Evolutionary conservation across 306 rosid genomes (phyloP).

Genomic region (Glycine tomentella): DNA sequence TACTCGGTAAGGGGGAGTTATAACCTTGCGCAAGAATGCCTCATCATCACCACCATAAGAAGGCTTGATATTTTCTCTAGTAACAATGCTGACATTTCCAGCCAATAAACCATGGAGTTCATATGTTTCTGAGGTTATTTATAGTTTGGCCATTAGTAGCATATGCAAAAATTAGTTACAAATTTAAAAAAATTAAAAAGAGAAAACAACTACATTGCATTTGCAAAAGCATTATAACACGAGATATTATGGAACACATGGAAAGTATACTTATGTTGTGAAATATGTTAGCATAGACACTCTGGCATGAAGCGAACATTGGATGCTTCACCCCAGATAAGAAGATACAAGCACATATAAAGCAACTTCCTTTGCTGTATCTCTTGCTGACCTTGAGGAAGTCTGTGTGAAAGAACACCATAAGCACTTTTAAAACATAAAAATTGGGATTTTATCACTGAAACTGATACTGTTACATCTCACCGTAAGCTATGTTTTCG

Average conservation of each 20-base stretch:
- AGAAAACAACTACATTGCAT: conserved; percentile 24
- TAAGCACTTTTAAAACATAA: conserved; percentile 39
- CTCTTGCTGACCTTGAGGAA: conserved; percentile 88
- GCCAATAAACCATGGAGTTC: conserved; percentile 97
- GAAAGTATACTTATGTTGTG: conserved; percentile 54
- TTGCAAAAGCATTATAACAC: conserved; percentile 36
- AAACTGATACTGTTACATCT: conserved; percentile 41
- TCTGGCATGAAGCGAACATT: too few species aligned
- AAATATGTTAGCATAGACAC: too few species aligned
- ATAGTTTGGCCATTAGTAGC: conserved; percentile 42
- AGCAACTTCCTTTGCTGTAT: conserved; percentile 90
- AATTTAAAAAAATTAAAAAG: not conserved
- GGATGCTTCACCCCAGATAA: conserved; percentile 98
- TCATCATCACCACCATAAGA: conserved; percentile 99
- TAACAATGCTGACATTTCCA: conserved; percentile 98
- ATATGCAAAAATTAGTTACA: conserved; percentile 24
- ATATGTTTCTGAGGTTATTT: conserved; percentile 76
- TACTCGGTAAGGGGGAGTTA: conserved; percentile 81
- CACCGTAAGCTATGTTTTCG: conserved; percentile 90
- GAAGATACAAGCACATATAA: conserved; percentile 94
- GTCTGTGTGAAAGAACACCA: conserved; percentile 57
- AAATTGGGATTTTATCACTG: not conserved
- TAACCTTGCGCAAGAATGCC: conserved; percentile 91
- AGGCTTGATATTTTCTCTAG: conserved; percentile 98
- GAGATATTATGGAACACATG: conserved; percentile 31